These are phyloP conservation scores for Leishmania arabica DNA, from an alignment of 208 protist genomes.

Conservation along the genomic window DNA sequence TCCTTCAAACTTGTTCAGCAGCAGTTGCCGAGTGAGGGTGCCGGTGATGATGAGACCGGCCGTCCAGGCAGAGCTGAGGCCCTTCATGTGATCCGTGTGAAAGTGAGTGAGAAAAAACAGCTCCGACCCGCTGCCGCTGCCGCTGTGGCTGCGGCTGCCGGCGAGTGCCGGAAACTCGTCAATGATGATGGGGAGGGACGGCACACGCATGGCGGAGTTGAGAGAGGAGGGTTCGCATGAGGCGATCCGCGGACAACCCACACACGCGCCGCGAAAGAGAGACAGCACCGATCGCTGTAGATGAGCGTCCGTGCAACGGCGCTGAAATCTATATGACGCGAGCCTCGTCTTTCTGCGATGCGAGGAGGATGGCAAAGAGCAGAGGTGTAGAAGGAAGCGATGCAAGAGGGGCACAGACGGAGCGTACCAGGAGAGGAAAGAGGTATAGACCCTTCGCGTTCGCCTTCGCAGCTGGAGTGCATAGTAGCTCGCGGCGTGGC, in stretches of 20 bases:
- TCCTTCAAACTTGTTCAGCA: slow-evolving; percentile 49
- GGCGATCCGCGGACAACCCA: not conserved
- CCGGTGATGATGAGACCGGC: slow-evolving; percentile 64
- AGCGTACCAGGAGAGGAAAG: not conserved
- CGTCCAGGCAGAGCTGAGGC: slow-evolving; percentile 57
- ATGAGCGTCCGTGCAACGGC: not conserved
- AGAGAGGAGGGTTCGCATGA: not conserved
- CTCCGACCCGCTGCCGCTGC: not conserved
- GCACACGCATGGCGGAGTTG: slow-evolving; percentile 42
- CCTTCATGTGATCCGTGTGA: slow-evolving; percentile 90
- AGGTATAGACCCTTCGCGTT: not conserved
- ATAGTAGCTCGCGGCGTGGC: not conserved
- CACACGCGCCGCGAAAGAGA: not conserved
- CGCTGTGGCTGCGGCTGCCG: not conserved
- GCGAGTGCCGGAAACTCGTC: slow-evolving; percentile 44
- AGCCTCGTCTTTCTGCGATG: too few species aligned
- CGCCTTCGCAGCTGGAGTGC: not conserved
- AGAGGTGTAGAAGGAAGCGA: not conserved
- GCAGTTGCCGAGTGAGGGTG: slow-evolving; percentile 53
- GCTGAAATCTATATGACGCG: not conserved
- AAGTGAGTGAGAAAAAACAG: slow-evolving; percentile 84
- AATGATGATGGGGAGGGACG: slow-evolving; percentile 55
- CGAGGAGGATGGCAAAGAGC: not conserved
- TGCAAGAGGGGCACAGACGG: not conserved
- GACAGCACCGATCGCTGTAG: not conserved